A percentile compares a stretch with the other conserved stretches of the same genome.
phyloP scores from a whole-genome alignment of 768 basidiomycete genomes.

The Russula emetica region DNA sequence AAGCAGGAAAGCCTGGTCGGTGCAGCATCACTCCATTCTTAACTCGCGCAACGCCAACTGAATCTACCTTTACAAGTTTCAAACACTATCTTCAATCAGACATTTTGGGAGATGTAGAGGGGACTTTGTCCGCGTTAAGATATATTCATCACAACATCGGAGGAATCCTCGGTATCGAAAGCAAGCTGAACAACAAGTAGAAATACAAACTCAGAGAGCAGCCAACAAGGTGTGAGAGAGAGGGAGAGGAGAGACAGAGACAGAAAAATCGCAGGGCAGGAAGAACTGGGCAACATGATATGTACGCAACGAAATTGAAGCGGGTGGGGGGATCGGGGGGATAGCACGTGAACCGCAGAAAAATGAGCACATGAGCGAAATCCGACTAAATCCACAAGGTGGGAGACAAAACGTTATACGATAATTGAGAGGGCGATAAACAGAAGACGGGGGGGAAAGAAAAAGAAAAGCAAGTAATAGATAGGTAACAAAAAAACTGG shows the following conservation, averaged over 20 bases:
- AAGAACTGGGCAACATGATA: conserved; percentile 11
- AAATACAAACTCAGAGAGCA: conserved; percentile 27
- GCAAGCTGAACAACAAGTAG: conserved; percentile 27
- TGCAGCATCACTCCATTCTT: too few species aligned
- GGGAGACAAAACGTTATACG: conserved; percentile 14
- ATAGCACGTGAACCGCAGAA: conserved; percentile 20
- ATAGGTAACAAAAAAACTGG: conserved; percentile 17
- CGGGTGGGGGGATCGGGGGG: conserved; percentile 25
- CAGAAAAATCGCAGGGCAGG: conserved; percentile 16
- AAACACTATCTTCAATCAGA: neutral
- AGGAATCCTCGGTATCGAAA: conserved; percentile 27
- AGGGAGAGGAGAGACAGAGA: too few species aligned
- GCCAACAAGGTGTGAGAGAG: conserved; percentile 12
- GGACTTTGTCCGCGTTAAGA: conserved; percentile 21
- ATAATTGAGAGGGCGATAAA: conserved; percentile 26
- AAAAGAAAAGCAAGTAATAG: conserved; percentile 24
- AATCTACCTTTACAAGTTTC: neutral
- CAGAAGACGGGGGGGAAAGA: conserved; percentile 16
- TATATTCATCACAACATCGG: conserved; percentile 24
- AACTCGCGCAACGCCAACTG: neutral
- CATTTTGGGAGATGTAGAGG: neutral
- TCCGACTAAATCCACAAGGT: conserved; percentile 26
- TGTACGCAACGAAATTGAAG: conserved; percentile 24
- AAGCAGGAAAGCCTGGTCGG: too few species aligned
- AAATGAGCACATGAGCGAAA: conserved; percentile 27